Base-by-base conservation (phyloP, 345 rosid species). In the Citrus maxima region DNA sequence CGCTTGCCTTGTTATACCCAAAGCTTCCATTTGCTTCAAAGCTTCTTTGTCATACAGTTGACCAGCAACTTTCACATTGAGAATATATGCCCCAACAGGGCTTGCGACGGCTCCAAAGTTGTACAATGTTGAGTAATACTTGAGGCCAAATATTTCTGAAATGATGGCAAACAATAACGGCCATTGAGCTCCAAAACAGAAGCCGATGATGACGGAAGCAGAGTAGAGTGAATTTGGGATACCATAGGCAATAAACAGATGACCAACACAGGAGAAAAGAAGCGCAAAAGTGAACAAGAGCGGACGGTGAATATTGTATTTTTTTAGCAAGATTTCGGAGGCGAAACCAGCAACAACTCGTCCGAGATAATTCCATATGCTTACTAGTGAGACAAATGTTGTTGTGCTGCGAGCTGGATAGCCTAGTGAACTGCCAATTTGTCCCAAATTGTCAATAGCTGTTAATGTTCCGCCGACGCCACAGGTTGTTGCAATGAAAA, bases 141-240 rank as follows among this genome's bases (percentile, higher is more conserved):
- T 86, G 70, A 86, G 87, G 18, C 89, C 87, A 58, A 86, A 86
- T 21, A 86, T 61, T 46, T 86, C 85, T 7, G 88, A 84, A 65
- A 84, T 82, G 64, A 86, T 86, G 1, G 88, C 88, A 16, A 76
- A 84, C 21, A 86, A 10, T 9, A 86, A 72, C 2, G 89, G 89
- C 87, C 83, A 80, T 66, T 82, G 87, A 4, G 87, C 88, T n/a
- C 88, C 87, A 6, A 86, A 80, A 77, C 87, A 84, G 82, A 86
- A 86, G 35, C 88, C 87, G 40, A 77, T 79, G 21, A 86, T 67
- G 22, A 84, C 71, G 0, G 88, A 86, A 27, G 87, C 58, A 37
- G 78, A 24, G 74, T 86, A 86, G 49, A 86, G 88, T 12, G 85
- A 60, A 13, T 74, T 70, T 3, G 88, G 82, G 51, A 84, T 80